These are phyloP conservation scores for Aspergillus conjunctus DNA, from an alignment of 495 filamentous ascomycete species.

Conservation along the genomic window DNA sequence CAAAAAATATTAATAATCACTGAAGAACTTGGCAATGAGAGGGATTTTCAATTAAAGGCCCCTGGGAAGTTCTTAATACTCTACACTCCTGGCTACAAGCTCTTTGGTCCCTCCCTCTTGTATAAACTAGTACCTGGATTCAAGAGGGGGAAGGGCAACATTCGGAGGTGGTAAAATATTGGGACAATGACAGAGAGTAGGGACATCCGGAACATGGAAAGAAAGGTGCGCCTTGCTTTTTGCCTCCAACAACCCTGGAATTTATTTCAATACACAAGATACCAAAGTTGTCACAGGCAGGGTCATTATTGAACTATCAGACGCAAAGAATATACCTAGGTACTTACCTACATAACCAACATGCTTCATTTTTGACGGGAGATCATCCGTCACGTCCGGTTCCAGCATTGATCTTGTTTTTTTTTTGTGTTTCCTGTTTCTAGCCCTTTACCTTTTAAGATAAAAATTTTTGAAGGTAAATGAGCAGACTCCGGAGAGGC, in stretches of 20 bases:
- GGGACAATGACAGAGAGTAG: neutral
- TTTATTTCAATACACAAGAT: slow-evolving; percentile 12
- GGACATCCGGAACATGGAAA: neutral
- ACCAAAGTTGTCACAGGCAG: slow-evolving; percentile 15
- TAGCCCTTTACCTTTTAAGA: neutral
- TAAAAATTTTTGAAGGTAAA: no score
- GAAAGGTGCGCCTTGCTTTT: slow-evolving; percentile 9
- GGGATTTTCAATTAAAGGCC: neutral
- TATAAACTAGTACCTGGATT: neutral
- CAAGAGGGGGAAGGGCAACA: neutral
- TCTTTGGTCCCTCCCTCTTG: neutral
- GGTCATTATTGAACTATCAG: slow-evolving; percentile 1
- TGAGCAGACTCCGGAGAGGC: no score
- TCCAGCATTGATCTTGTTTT: neutral
- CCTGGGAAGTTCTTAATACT: neutral
- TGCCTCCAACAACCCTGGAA: slow-evolving; percentile 7
- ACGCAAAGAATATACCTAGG: slow-evolving; percentile 9
- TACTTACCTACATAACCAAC: neutral
- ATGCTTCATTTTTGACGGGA: slow-evolving; percentile 23
- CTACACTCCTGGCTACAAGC: neutral
- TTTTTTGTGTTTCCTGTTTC: slow-evolving; percentile 2
- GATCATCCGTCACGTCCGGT: slow-evolving; percentile 23
- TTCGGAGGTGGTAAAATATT: neutral
- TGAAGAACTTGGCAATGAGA: slow-evolving; percentile 23
- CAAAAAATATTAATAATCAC: slow-evolving; percentile 14